These are phyloP conservation scores for Eleusine coracana DNA, from an alignment of 176 grass and related monocot species.

Conservation along the genomic window DNA sequence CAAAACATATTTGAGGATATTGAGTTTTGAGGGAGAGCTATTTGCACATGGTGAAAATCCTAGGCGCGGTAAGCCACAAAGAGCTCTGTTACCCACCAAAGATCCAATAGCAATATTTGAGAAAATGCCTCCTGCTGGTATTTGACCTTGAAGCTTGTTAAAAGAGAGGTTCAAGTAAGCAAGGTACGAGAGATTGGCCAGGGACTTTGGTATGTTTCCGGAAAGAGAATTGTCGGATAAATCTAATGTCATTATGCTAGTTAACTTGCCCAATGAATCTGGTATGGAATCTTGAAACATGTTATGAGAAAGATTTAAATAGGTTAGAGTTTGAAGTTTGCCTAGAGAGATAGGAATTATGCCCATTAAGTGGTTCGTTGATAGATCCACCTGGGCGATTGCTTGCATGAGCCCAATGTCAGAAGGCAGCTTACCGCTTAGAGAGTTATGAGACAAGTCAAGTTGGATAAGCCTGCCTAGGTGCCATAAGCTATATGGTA, in stretches of 20 bases:
- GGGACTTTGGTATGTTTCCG: neutral
- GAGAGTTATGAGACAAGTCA: neutral
- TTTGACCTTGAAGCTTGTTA: slow-evolving; percentile 4
- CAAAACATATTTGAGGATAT: too few relatives aligned
- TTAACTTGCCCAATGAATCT: neutral
- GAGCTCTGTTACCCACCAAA: neutral
- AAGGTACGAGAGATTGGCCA: neutral
- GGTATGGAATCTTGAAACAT: neutral
- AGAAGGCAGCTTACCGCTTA: neutral
- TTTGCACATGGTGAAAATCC: neutral
- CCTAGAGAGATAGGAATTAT: neutral
- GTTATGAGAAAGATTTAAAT: neutral
- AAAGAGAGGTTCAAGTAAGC: neutral
- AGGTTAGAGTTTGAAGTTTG: neutral
- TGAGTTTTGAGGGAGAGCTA: neutral
- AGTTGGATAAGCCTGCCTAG: neutral
- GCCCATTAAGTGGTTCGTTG: neutral
- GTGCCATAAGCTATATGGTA: neutral
- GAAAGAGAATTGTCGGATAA: neutral
- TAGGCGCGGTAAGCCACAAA: neutral
- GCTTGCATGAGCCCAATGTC: neutral
- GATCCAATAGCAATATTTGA: neutral
- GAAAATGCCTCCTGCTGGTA: slow-evolving; percentile 7
- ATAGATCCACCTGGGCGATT: neutral
- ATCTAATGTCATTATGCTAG: neutral